phyloP scores from a whole-genome alignment of 257 asterid genomes.

The Marsdenia floribunda region DNA sequence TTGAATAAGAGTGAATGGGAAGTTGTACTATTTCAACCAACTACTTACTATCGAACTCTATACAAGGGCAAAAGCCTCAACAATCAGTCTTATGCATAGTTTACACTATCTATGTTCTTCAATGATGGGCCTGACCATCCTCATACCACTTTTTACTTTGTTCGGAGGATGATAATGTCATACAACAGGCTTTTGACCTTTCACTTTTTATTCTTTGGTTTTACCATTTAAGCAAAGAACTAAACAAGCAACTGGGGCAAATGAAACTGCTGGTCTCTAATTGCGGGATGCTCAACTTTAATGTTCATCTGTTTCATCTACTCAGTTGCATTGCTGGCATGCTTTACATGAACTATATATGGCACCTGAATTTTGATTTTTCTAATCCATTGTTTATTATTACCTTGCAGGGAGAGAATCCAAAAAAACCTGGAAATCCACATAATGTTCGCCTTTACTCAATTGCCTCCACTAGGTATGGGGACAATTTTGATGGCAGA shows the following conservation, averaged over 20 bases:
- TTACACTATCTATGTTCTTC: neutral
- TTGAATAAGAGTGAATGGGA: no score
- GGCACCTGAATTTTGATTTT: neutral
- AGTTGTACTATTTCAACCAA: no score
- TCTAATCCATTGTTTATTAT: constrained; percentile 1
- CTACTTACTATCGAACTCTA: no score
- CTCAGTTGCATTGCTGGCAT: neutral
- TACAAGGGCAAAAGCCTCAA: no score
- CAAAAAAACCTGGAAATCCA: constrained; percentile 87
- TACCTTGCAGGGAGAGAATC: constrained; percentile 76
- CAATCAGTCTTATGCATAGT: neutral
- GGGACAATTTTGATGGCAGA: constrained; percentile 82
- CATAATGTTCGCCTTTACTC: constrained; percentile 83
- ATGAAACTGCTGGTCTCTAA: neutral
- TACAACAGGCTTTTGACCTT: neutral
- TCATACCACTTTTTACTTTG: neutral
- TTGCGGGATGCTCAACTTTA: neutral
- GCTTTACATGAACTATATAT: neutral
- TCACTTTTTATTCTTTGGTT: neutral
- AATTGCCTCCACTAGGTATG: constrained; percentile 90
- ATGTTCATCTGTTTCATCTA: neutral
- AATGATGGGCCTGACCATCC: neutral
- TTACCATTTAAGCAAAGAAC: neutral
- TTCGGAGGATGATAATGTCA: neutral
- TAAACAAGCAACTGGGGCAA: neutral